These are phyloP conservation scores for Ascochyta lentis DNA, from an alignment of 2,329 filamentous ascomycete genomes.

Conservation along the genomic window DNA sequence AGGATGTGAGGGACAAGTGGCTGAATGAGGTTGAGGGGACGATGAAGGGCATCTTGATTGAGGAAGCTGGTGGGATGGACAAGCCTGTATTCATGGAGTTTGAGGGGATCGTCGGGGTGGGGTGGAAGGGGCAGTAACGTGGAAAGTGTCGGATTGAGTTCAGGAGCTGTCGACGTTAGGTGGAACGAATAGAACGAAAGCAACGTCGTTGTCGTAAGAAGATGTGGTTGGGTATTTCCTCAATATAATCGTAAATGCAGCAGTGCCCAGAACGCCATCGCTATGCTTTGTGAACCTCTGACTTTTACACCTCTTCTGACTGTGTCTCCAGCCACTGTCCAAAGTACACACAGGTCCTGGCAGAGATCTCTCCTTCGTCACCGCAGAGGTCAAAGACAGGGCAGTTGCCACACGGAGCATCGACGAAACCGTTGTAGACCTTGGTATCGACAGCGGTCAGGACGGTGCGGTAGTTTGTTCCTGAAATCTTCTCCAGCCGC, in stretches of 20 bases:
- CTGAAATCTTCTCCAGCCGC: slow-evolving; percentile 70
- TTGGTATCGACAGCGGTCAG: slow-evolving; percentile 51
- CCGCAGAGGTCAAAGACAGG: slow-evolving; percentile 93
- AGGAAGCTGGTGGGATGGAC: slow-evolving; percentile 21
- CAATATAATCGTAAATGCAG: slow-evolving; percentile 18
- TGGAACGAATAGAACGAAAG: not conserved
- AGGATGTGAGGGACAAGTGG: slow-evolving; percentile 22
- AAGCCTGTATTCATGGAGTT: slow-evolving; percentile 19
- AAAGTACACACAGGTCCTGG: slow-evolving; percentile 91
- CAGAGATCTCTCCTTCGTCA: slow-evolving; percentile 87
- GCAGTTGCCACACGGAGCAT: slow-evolving; percentile 88
- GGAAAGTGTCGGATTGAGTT: no score
- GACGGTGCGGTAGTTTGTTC: slow-evolving; percentile 58
- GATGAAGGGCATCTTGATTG: slow-evolving; percentile 17
- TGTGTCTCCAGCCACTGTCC: slow-evolving; percentile 72
- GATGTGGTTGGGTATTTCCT: slow-evolving; percentile 19
- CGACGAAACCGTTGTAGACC: slow-evolving; percentile 79
- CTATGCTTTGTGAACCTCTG: slow-evolving; percentile 25
- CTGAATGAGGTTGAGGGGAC: slow-evolving; percentile 14
- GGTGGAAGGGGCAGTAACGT: slow-evolving; percentile 19
- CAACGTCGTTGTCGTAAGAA: not conserved
- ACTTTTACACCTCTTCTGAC: slow-evolving; percentile 33
- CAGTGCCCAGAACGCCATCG: slow-evolving; percentile 31
- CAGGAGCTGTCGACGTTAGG: not conserved
- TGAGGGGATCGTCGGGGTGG: slow-evolving; percentile 24